phyloP scores from a whole-genome alignment of 1,139 yeast species.

The Arxiozyma slooffiae region DNA sequence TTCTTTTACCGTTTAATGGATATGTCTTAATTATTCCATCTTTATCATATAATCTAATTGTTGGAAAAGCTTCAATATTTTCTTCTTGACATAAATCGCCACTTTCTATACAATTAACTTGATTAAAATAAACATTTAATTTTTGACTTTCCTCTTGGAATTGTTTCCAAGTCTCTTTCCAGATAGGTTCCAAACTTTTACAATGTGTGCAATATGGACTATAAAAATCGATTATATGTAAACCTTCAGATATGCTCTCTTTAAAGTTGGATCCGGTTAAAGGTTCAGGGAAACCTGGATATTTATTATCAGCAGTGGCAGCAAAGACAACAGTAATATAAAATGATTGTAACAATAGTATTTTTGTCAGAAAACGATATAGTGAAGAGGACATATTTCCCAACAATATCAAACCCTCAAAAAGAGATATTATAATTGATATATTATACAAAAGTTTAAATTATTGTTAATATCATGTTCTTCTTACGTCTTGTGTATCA shows the following conservation, averaged over 20 bases:
- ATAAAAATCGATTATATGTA: constrained; percentile 55
- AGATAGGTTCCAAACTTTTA: constrained; percentile 50
- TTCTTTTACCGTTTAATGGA: constrained; percentile 39
- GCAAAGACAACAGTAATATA: not conserved
- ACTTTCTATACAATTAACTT: constrained; percentile 61
- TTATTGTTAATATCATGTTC: no score
- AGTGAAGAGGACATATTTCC: not conserved
- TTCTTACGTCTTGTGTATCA: not conserved
- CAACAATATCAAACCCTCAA: not conserved
- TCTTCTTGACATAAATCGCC: constrained; percentile 66
- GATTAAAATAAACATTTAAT: constrained; percentile 46
- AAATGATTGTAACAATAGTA: not conserved
- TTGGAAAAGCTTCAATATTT: constrained; percentile 47
- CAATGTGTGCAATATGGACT: constrained; percentile 72
- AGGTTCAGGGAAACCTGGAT: constrained; percentile 27
- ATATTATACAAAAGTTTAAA: not conserved
- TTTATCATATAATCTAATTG: constrained; percentile 52
- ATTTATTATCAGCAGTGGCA: constrained; percentile 1
- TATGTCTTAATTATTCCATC: constrained; percentile 35
- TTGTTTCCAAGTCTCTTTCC: constrained; percentile 47
- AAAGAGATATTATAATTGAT: no score
- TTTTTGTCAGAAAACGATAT: not conserved
- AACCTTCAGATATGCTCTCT: constrained; percentile 35
- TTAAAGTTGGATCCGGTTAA: constrained; percentile 36
- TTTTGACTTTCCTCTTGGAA: constrained; percentile 36